Evolutionary conservation across 1,284 basidiomycete species (phyloP).

Genomic region (Melampsora larici-populina): DNA sequence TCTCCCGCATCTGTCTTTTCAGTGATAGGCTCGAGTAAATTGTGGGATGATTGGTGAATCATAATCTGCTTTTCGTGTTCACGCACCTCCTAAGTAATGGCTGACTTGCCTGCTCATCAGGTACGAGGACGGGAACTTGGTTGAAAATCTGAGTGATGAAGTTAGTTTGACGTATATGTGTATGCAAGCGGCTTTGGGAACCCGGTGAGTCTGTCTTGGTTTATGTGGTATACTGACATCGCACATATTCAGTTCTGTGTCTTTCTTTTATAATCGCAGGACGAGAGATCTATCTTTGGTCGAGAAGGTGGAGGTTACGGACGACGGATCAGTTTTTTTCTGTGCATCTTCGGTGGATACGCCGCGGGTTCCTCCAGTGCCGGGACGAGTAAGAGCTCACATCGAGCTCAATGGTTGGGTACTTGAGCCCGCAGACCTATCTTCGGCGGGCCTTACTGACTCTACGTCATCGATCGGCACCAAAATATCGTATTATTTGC

Average conservation of each 20-base stretch:
- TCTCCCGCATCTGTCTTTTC: constrained; percentile 48
- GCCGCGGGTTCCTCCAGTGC: constrained; percentile 47
- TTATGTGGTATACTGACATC: neutral
- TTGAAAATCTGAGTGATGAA: constrained; percentile 48
- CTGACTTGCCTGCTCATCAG: constrained; percentile 11
- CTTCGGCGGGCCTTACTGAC: neutral
- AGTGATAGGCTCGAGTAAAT: constrained; percentile 48
- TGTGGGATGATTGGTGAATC: constrained; percentile 50
- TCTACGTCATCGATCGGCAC: constrained; percentile 35
- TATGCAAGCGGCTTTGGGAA: constrained; percentile 49
- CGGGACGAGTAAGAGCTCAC: constrained; percentile 48
- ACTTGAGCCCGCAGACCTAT: constrained; percentile 46
- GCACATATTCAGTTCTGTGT: neutral
- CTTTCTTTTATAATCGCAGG: constrained; percentile 15
- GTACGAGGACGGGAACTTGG: constrained; percentile 49
- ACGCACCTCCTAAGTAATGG: neutral
- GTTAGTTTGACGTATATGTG: constrained; percentile 50
- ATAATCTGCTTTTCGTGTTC: neutral
- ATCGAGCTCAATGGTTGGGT: constrained; percentile 50
- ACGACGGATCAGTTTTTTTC: constrained; percentile 49
- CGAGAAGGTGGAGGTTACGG: constrained; percentile 48
- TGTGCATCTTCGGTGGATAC: constrained; percentile 50
- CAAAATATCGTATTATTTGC: constrained; percentile 45
- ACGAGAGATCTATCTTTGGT: constrained; percentile 50
- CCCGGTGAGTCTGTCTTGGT: constrained; percentile 38